Evolutionary conservation across 495 filamentous ascomycete species (phyloP).

Genomic region (Neurospora sp.): DNA sequence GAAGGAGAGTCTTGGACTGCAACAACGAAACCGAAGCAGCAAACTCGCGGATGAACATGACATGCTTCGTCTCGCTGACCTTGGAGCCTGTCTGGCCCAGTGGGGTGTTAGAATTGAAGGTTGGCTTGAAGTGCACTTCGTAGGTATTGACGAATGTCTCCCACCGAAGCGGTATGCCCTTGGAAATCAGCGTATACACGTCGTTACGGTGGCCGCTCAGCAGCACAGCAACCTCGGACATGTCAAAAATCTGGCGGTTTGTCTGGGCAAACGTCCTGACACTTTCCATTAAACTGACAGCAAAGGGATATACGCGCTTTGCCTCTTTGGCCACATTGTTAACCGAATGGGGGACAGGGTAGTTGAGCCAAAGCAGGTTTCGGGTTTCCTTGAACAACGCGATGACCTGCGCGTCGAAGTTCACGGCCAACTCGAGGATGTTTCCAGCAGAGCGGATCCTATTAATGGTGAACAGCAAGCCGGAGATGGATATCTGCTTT

Average conservation of each 20-base stretch:
- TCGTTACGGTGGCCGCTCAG: slow-evolving; percentile 86
- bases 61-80: slow-evolving; percentile 77
- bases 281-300: slow-evolving; percentile 96
- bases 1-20: slow-evolving; percentile 69
- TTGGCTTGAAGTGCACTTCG: slow-evolving; percentile 70
- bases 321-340: slow-evolving; percentile 95
- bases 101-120: slow-evolving; percentile 44
- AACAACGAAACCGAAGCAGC: slow-evolving; percentile 71
- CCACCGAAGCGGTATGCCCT: slow-evolving; percentile 85
- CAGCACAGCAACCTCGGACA: slow-evolving; percentile 76
- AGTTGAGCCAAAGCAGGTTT: slow-evolving; percentile 88
- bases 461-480: slow-evolving; percentile 80
- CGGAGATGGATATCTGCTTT: slow-evolving; percentile 79
- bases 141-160: slow-evolving; percentile 96
- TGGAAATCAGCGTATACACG: slow-evolving; percentile 65
- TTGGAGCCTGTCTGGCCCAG: slow-evolving; percentile 47
- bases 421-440: slow-evolving; percentile 75
- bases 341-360: slow-evolving; percentile 81
- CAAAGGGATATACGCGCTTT: slow-evolving; percentile 92
- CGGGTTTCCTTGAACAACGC: slow-evolving; percentile 98
- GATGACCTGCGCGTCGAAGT: slow-evolving; percentile 95
- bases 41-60: slow-evolving; percentile 92
- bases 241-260: slow-evolving; percentile 63
- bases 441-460: slow-evolving; percentile 82
- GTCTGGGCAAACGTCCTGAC: slow-evolving; percentile 85